Evolutionary conservation across 2,329 filamentous ascomycete genomes (phyloP), one percentile per base, ranked within the genome.

Genomic region (Alternaria panax): DNA sequence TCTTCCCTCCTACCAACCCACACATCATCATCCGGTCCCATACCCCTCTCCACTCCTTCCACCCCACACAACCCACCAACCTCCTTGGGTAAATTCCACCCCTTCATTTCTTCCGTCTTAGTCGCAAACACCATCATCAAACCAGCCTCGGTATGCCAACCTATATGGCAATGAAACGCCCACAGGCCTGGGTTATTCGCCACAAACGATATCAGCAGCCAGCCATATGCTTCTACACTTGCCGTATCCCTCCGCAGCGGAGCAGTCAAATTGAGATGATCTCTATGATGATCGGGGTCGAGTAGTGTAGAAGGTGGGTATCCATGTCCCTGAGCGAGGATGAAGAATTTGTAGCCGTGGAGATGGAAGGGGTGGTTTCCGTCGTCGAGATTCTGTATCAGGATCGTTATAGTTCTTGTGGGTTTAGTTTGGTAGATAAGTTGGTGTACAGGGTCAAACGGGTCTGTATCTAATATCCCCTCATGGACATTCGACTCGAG

Each of bases 81-180:
- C 12, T 80, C 80, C 20, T 77, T 75, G 0, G 85, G 83, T 2
- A 87, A 64, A 18, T 71, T 55, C 77, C 51, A 48, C 0, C 78
- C 57, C 75, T 78, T 72, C 62, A 88, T 72, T 38, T 76, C 75
- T 43, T 86, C 83, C 11, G 80, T 75, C 28, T 82, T 76, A 7
- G 81, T 83, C 27, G 86, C 66, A 54, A 89, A 82, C 71, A 87
- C 85, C 87, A 89, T 88, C 30, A 83, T 59, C 52, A 78, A 50
- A 16, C 75, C 75, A 2, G 72, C 57, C 53, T 60, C 57, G 12
- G 60, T 64, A 58, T 78, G 75, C 78, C 74, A 94, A 72, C 92
- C 90, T 53, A 93, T 89, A 74, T 94, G 91, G 77, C 91, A 93
- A 78, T 93, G 91, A 80, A 93, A 83, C 14, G 82, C 69, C 81